These are phyloP conservation scores for Macadamia tetraphylla DNA, from an alignment of 164 flowering plant species.

Conservation along the genomic window DNA sequence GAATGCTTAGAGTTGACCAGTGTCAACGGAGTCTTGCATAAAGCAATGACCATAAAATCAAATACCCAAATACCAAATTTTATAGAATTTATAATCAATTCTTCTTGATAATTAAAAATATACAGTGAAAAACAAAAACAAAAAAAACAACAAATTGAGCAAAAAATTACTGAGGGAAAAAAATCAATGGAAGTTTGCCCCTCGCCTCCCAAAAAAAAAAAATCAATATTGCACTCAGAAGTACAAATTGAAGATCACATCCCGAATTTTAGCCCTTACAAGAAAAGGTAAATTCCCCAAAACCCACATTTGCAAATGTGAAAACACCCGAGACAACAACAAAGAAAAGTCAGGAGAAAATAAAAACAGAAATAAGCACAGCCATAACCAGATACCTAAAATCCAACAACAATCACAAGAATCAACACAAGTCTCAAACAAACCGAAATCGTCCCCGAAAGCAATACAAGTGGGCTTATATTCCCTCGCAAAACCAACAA, in stretches of 20 bases:
- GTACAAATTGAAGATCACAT: background rate
- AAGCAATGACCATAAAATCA: background rate
- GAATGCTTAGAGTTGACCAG: background rate
- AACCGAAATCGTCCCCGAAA: background rate
- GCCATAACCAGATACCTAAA: background rate
- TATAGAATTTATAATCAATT: too few species aligned
- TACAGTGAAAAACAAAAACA: background rate
- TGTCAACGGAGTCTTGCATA: background rate
- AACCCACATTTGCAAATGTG: constrained; percentile 4
- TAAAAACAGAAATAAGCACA: background rate
- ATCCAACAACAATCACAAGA: background rate
- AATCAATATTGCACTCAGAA: background rate
- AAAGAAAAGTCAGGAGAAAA: background rate
- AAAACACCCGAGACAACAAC: background rate
- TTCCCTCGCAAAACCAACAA: background rate
- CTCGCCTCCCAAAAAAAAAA: background rate
- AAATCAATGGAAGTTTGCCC: background rate
- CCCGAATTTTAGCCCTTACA: background rate
- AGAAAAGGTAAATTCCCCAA: background rate
- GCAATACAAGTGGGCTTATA: background rate
- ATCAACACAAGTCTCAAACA: background rate
- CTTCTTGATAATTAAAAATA: too few species aligned
- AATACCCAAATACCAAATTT: background rate
- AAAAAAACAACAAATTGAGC: background rate
- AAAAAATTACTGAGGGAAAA: too few species aligned